Base-by-base conservation (phyloP, 768 basidiomycete species). In the Favolaschia claudopus region DNA sequence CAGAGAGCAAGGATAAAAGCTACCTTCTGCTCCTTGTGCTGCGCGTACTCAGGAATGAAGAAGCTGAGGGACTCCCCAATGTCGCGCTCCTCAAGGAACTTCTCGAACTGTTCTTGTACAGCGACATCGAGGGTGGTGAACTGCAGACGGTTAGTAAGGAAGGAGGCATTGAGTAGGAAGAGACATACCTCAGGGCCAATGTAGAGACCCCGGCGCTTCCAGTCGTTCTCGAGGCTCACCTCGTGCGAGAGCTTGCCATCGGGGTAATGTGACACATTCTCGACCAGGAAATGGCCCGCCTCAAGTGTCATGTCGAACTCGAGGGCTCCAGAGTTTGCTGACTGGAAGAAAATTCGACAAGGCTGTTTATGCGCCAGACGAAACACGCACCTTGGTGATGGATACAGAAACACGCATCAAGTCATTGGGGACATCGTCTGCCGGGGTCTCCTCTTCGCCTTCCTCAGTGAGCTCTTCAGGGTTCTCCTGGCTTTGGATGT, bases 21-120 rank as follows among this genome's bases (percentile, higher is more conserved):
- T 31, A 95, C 95, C 85, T 89, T 88, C 79, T 99, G 96, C 71
- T 99, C 96, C 82, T 97, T 98, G 79, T 80, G 79, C 69, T 92
- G 89, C 14, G 90, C 88, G 70, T 93, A 94, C 61, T 95, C 91
- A 17, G 92, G 91, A 58, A 99, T 86, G 80, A 97, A 96, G 66
- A 86, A 72, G 1, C 95, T 96, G 39, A 96, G 79, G 33, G 70
- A 76, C 68, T 93, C 90, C 72, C 93, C 87, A 67, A 99, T 83
- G 8, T 95, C 96, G 51, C 96, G 89, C 79, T 98, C 96, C 63
- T 87, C 83, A 55, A 99, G 76, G 84, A 83, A 99, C 70, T 85
- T 84, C 70, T 96, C 93, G 71, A 99, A 95, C 73, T 93, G 91
- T 64, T 95, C 90, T 75, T 99, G 96, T 17, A 99, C 86, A 2